These are phyloP conservation scores for Endoconidiophora laricicola DNA, from an alignment of 2,329 filamentous ascomycete genomes.

Conservation along the genomic window DNA sequence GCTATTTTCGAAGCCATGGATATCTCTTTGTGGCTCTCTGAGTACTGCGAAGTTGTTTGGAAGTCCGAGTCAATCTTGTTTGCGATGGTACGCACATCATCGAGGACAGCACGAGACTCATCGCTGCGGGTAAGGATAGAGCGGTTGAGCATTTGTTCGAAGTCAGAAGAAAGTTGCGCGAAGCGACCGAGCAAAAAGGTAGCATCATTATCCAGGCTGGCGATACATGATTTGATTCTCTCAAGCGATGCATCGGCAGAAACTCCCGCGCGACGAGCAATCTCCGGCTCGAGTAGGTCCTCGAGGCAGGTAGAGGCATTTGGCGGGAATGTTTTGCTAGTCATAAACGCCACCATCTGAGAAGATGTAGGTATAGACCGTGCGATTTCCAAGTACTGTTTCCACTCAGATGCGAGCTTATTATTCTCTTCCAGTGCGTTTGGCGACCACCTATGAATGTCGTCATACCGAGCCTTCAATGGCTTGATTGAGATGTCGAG, in stretches of 20 bases:
- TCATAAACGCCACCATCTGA: conserved; percentile 51
- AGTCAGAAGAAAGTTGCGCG: conserved; percentile 43
- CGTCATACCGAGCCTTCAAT: conserved; percentile 54
- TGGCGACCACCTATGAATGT: conserved; percentile 53
- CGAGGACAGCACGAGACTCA: conserved; percentile 52
- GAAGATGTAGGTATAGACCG: conserved; percentile 46
- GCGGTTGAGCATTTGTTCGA: conserved; percentile 40
- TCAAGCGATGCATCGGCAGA: conserved; percentile 41
- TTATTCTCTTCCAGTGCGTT: conserved; percentile 52
- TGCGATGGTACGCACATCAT: conserved; percentile 72
- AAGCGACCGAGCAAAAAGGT: conserved; percentile 32
- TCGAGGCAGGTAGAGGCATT: conserved; percentile 43
- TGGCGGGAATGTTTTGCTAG: conserved; percentile 26
- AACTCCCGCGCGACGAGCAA: conserved; percentile 54
- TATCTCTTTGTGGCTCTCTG: conserved; percentile 43
- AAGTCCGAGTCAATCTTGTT: conserved; percentile 81
- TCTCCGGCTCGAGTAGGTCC: conserved; percentile 60
- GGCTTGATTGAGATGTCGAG: conserved; percentile 57
- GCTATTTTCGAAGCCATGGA: conserved; percentile 47
- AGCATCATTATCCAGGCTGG: conserved; percentile 44
- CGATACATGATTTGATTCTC: conserved; percentile 42
- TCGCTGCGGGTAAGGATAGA: conserved; percentile 40
- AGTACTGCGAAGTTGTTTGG: conserved; percentile 54
- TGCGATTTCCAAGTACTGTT: conserved; percentile 49
- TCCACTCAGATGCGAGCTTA: conserved; percentile 46